Evolutionary conservation across 495 filamentous ascomycete species (phyloP).

Genomic region (Chaetomium tenue): DNA sequence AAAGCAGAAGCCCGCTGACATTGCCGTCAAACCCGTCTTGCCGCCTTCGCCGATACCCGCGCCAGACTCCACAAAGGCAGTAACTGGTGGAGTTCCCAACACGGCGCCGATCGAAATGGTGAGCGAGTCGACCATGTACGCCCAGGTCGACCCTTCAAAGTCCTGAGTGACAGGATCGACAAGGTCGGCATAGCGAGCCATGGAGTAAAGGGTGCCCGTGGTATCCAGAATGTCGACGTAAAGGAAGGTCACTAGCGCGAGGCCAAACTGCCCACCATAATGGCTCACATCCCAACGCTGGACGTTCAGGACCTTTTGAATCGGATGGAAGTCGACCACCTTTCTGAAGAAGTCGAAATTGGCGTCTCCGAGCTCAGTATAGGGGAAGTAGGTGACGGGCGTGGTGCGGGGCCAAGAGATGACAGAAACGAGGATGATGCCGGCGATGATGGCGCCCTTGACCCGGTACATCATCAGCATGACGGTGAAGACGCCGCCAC

Average conservation of each 20-base stretch:
- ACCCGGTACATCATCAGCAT: constrained; percentile 78
- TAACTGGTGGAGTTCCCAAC: constrained; percentile 71
- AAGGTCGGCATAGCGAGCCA: constrained; percentile 73
- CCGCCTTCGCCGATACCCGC: constrained; percentile 83
- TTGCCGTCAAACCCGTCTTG: constrained; percentile 77
- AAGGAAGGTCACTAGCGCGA: constrained; percentile 79
- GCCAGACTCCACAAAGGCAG: constrained; percentile 79
- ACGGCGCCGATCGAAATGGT: constrained; percentile 75
- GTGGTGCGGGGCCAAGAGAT: constrained; percentile 79
- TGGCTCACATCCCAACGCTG: constrained; percentile 66
- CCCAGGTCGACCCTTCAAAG: constrained; percentile 74
- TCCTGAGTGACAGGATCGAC: constrained; percentile 72
- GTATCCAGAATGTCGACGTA: constrained; percentile 82
- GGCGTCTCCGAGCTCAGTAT: constrained; percentile 61
- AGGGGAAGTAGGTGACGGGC: constrained; percentile 72
- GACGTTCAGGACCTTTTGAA: constrained; percentile 60
- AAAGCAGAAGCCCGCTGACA: constrained; percentile 72
- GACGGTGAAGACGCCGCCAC: constrained; percentile 71
- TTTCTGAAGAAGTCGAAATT: constrained; percentile 81
- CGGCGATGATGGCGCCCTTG: constrained; percentile 76
- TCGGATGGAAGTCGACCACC: constrained; percentile 75
- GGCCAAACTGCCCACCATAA: constrained; percentile 64
- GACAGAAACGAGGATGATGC: constrained; percentile 77
- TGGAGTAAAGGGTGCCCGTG: constrained; percentile 76
- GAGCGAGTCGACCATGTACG: constrained; percentile 72